Percentiles rank a stretch among this genome's conserved stretches.
phyloP scores from a whole-genome alignment of 805 yeast species.

The Candida vaughaniae region DNA sequence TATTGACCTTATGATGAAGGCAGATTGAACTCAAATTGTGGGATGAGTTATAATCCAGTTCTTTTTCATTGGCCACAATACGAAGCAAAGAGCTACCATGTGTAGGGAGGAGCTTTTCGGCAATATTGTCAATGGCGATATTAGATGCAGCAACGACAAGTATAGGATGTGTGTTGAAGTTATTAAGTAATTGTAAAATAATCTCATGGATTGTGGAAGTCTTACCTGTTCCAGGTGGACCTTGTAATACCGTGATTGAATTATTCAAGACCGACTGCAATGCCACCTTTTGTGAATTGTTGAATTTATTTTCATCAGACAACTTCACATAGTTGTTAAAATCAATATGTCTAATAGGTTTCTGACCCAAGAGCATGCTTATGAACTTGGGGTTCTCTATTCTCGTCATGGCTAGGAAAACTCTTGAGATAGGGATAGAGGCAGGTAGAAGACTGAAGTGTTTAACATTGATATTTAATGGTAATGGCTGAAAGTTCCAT shows the following conservation, averaged over 20 bases:
- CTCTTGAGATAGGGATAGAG: constrained; percentile 61
- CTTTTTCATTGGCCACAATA: constrained; percentile 60
- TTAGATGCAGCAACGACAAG: constrained; percentile 75
- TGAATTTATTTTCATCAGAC: constrained; percentile 45
- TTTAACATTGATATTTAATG: constrained; percentile 40
- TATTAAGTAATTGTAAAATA: constrained; percentile 53
- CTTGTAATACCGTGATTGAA: constrained; percentile 47
- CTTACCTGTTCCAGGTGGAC: constrained; percentile 69
- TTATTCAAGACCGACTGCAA: constrained; percentile 51
- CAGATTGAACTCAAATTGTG: constrained; percentile 62
- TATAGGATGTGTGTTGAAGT: constrained; percentile 58
- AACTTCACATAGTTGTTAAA: constrained; percentile 56
- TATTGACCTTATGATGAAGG: constrained; percentile 58
- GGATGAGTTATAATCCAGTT: constrained; percentile 54
- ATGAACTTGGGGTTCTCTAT: constrained; percentile 53
- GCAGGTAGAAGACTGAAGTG: constrained; percentile 52
- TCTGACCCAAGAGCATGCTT: constrained; percentile 54
- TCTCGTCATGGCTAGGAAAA: constrained; percentile 63
- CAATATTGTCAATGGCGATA: constrained; percentile 74
- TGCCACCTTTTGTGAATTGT: constrained; percentile 60
- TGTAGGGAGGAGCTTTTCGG: constrained; percentile 57
- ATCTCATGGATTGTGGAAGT: constrained; percentile 44
- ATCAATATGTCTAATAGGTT: constrained; percentile 53
- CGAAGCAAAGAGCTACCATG: constrained; percentile 54
- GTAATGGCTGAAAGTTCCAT: constrained; percentile 58